A percentile compares a stretch with the other conserved stretches of the same genome.
Conservation (phyloP, 306 rosid genomes). For the Geum urbanum region DNA sequence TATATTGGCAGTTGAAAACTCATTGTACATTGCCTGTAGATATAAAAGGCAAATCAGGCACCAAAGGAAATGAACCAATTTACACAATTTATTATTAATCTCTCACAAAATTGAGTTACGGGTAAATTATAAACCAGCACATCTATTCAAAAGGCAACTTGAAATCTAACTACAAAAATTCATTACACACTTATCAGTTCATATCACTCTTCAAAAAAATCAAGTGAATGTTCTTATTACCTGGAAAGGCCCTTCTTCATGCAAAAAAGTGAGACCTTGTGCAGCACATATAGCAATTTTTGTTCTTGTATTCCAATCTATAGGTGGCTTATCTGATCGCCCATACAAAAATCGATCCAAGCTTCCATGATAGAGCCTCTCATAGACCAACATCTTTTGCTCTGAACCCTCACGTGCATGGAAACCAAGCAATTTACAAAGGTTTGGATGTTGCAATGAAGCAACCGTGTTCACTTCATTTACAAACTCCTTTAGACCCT, state of each 20-base stretch:
- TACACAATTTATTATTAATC: not conserved
- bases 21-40: constrained; percentile 95
- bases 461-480: constrained; percentile 72
- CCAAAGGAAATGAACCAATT: not conserved
- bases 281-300: constrained; percentile 91
- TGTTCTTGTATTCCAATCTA: constrained; percentile 97
- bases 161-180: not conserved
- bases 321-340: constrained; percentile 86
- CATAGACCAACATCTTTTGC: constrained; percentile 78
- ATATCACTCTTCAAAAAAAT: not conserved
- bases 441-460: constrained; percentile 90
- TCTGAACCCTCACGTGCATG: constrained; percentile 87
- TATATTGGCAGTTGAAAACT: constrained; percentile 85
- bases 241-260: constrained; percentile 99
- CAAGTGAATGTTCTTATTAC: constrained; percentile 33
- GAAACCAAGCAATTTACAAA: constrained; percentile 89
- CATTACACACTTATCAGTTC: not conserved
- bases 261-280: constrained; percentile 95
- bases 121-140: not conserved
- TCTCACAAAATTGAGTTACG: not conserved
- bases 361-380: constrained; percentile 91
- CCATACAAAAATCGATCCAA: constrained; percentile 78
- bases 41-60: constrained; percentile 29
- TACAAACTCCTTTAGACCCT: constrained; percentile 88
- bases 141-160: not conserved